Evolutionary conservation across 768 basidiomycete genomes (phyloP), one percentile per base, ranked within the genome.

Genomic region (Dentipellis sp.): DNA sequence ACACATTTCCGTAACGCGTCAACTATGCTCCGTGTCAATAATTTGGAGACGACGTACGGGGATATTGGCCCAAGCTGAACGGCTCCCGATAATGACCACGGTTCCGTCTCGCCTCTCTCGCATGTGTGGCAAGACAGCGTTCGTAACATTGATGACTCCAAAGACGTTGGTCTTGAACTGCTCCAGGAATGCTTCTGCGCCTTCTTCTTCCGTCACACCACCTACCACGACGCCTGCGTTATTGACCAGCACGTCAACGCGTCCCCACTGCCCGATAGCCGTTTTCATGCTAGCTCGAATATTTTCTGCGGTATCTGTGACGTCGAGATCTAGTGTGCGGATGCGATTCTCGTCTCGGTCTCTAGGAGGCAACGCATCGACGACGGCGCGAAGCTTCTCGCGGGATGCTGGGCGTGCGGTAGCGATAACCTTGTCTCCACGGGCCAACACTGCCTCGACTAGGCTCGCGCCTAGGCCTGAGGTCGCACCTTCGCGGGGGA

Each of bases 391-490:
- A 47, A 65, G 71, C 46, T 19, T 34, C 47, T 21, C 34, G 29
- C 68, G 63, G 17, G 42, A 45, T 12, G 74, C 54, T 12, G 70
- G 71, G 42, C 75, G 71, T 1, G 72, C 73, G 12, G 78, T 77
- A 1, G 77, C 78, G 52, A 78, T 75, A 9, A 78, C 78, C 34
- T 72, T 72, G 55, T 80, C 78, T 10, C 75, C 75, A 4, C 78
- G 71, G 6, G 69, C 70, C 38, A 79, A 69, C 5, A 74, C 42
- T n/a, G 19, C 42, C 9, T 19, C 42, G 42, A 45, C 42, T 3
- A 45, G 42, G 42, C 42, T 45, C n/a, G 42, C 42, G 16, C 42
- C 42, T 3, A 45, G 42, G 4, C 42, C 42, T 11, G 42, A 45
- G 42, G 42, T 14, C n/a, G 42, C 42, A 10, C 42, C 42, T 45